Evolutionary conservation across 2,329 filamentous ascomycete species (phyloP).

Genomic region (Neoarthrinium moseri): DNA sequence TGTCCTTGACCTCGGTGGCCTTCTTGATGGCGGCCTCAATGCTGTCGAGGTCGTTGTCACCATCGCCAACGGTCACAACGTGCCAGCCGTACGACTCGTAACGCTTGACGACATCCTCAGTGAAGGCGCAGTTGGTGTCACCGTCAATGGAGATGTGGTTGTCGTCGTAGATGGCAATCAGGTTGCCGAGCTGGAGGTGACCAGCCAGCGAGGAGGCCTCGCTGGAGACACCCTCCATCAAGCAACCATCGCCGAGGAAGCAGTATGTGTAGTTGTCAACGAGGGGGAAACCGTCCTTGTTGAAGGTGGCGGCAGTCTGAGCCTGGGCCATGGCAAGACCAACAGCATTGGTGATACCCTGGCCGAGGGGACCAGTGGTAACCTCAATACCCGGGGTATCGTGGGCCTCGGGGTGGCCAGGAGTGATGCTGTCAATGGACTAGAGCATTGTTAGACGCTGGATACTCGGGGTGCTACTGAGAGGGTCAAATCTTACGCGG

Average conservation of each 20-base stretch:
- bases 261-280: constrained; percentile 95
- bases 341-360: constrained; percentile 96
- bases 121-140: constrained; percentile 94
- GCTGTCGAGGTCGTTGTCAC: constrained; percentile 80
- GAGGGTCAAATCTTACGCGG: constrained; percentile 67
- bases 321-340: constrained; percentile 96
- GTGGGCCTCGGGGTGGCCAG: constrained; percentile 93
- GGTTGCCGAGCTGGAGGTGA: constrained; percentile 95
- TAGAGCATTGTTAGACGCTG: constrained; percentile 24
- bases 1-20: constrained; percentile 86
- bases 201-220: constrained; percentile 92
- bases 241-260: constrained; percentile 97
- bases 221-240: constrained; percentile 95
- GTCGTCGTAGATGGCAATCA: constrained; percentile 97
- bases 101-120: constrained; percentile 90
- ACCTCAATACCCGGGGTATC: constrained; percentile 97
- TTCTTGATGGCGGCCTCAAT: constrained; percentile 88
- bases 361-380: constrained; percentile 94
- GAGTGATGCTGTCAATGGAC: constrained; percentile 71
- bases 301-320: constrained; percentile 88
- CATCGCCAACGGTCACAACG: constrained; percentile 77
- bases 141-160: constrained; percentile 97
- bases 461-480: neutral
- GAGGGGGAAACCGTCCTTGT: constrained; percentile 91
- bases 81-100: constrained; percentile 99